Evolutionary conservation across 495 filamentous ascomycete genomes (phyloP).

Genomic region (Articulospora tetracladia): DNA sequence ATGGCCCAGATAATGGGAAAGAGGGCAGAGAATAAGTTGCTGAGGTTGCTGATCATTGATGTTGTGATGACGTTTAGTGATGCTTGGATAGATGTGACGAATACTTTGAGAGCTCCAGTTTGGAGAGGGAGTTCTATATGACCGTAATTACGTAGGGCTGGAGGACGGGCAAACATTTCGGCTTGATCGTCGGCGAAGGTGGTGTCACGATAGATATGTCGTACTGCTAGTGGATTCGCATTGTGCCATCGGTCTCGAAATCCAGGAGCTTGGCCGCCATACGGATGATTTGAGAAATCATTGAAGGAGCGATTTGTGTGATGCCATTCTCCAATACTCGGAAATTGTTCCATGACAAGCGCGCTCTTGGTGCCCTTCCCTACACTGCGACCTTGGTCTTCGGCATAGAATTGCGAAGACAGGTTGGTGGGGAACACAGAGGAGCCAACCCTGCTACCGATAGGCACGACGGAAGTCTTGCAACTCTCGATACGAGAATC

Average conservation of each 20-base stretch:
- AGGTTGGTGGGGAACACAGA: not conserved
- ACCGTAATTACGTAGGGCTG: no score
- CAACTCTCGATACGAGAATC: not conserved
- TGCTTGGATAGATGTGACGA: not conserved
- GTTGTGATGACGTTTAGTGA: not conserved
- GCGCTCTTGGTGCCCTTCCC: not conserved
- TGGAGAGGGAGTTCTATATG: no score
- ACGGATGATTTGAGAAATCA: not conserved
- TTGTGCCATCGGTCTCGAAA: not conserved
- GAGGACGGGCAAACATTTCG: no score
- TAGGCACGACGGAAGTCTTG: not conserved
- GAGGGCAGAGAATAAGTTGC: not conserved
- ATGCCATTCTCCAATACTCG: not conserved
- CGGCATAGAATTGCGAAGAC: not conserved
- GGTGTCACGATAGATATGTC: no score
- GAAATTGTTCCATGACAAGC: not conserved
- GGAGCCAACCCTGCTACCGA: not conserved
- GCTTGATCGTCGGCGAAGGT: no score
- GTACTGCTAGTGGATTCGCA: no score
- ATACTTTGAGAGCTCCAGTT: no score
- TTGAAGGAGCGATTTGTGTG: not conserved
- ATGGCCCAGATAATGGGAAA: not conserved
- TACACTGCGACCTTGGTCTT: not conserved
- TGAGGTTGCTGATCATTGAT: not conserved
- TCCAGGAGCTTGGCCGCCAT: not conserved